A percentile compares a stretch with the other conserved stretches of the same genome.
Evolutionary conservation across 805 yeast genomes (phyloP).

Genomic region (Priceomyces carsonii): DNA sequence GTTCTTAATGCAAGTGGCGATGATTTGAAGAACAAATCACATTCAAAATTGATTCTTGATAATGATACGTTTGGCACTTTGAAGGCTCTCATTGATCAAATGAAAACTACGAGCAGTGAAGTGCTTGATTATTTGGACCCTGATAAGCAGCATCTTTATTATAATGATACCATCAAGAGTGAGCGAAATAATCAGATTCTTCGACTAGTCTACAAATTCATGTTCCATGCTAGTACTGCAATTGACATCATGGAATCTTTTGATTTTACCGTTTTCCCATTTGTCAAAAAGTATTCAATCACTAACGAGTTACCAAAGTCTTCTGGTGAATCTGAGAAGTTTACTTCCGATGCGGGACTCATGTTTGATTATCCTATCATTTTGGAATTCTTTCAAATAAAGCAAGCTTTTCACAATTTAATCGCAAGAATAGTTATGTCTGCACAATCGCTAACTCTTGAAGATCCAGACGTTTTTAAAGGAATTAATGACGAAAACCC

Average conservation of each 20-base stretch:
- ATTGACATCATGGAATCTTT: conserved; percentile 58
- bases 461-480: conserved; percentile 73
- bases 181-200: conserved; percentile 55
- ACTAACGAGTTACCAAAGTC: conserved; percentile 16
- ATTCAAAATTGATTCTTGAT: conserved; percentile 51
- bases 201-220: conserved; percentile 52
- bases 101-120: conserved; percentile 41
- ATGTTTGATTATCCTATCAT: conserved; percentile 52
- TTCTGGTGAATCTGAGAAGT: conserved; percentile 4
- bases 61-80: conserved; percentile 46
- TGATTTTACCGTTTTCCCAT: conserved; percentile 57
- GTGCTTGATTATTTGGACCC: conserved; percentile 42
- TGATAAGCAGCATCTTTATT: conserved; percentile 32
- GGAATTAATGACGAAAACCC: conserved; percentile 60
- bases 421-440: conserved; percentile 61
- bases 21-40: conserved; percentile 40
- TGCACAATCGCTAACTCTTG: conserved; percentile 66
- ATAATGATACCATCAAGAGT: conserved; percentile 30
- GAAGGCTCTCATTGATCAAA: conserved; percentile 34
- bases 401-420: conserved; percentile 69
- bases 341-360: conserved; percentile 18
- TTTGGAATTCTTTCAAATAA: conserved; percentile 72
- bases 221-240: conserved; percentile 49
- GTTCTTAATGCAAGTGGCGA: conserved; percentile 44
- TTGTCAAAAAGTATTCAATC: conserved; percentile 34